phyloP scores from a whole-genome alignment of 2,329 filamentous ascomycete species.

The Fusarium sp. region DNA sequence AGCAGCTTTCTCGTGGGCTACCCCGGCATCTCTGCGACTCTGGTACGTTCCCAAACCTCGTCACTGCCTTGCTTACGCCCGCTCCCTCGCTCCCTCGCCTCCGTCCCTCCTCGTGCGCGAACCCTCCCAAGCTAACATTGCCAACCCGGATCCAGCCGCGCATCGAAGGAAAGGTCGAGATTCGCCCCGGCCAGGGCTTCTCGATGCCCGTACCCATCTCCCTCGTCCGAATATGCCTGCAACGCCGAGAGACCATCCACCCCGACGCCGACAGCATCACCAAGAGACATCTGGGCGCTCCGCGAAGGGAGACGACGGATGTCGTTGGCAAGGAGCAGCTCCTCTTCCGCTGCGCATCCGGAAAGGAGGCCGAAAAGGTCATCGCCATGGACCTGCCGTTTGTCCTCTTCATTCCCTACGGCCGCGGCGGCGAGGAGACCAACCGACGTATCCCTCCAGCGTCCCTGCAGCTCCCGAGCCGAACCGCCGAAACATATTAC shows the following conservation, averaged over 20 bases:
- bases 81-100: slow-evolving; percentile 12
- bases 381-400: slow-evolving; percentile 98
- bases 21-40: slow-evolving; percentile 95
- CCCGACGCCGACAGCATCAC: slow-evolving; percentile 94
- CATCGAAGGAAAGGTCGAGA: slow-evolving; percentile 98
- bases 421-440: slow-evolving; percentile 89
- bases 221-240: slow-evolving; percentile 93
- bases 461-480: slow-evolving; percentile 89
- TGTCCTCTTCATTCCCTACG: slow-evolving; percentile 96
- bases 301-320: slow-evolving; percentile 91
- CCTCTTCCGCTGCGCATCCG: slow-evolving; percentile 87
- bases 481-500: slow-evolving; percentile 97
- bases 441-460: slow-evolving; percentile 93
- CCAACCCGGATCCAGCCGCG: slow-evolving; percentile 75
- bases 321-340: slow-evolving; percentile 97
- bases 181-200: slow-evolving; percentile 87
- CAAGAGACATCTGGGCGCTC: slow-evolving; percentile 91
- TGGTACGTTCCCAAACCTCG: slow-evolving; percentile 75
- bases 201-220: slow-evolving; percentile 93
- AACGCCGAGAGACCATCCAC: slow-evolving; percentile 95
- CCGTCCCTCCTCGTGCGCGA: slow-evolving; percentile 13
- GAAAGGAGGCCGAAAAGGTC: slow-evolving; percentile 88
- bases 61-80: slow-evolving; percentile 28
- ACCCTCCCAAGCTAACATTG: slow-evolving; percentile 37
- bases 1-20: slow-evolving; percentile 97